Base-by-base conservation (phyloP, 768 basidiomycete species). In the Pluteus cervinus region DNA sequence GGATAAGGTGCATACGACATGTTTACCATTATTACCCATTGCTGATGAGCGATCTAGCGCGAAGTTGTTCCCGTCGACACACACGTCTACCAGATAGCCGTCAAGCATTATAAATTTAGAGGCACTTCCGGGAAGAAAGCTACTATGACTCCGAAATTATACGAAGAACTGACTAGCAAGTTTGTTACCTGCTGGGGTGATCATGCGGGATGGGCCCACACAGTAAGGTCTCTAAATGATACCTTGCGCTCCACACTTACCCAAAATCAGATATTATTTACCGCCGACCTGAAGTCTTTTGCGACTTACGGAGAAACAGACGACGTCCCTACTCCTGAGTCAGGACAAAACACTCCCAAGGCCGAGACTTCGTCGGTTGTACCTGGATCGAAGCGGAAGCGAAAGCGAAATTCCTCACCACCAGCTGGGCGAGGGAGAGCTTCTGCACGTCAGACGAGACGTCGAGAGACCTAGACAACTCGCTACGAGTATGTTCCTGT, bases 51-150 rank as follows among this genome's bases (percentile, higher is more conserved):
- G 5, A 30, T 29, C 15, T 48, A 94, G 89, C 71, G 65, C 50
- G 84, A 89, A 46, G 81, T 92, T 11, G 75, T 98, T 7, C 96
- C 96, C 3, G 87, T 99, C 36, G 96, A 99, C 54, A 96, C 93
- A 0, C 96, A 99, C 54, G 86, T 99, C 20, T 69, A 85, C 45
- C 90, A 94, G 53, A 92, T 97, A 37, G 87, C 88, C 7, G 61
- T 71, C 16, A 89, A 85, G 52, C 66, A 86, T 50, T 88, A 90
- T 49, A 81, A 81, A 1, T 50, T 88, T 8, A 76, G 74, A 47
- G 65, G 69, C 5, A 50, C 62, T 0, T 51, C 55, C 21, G 43
- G 49, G 16, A 60, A 60, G 17, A 84, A 84, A 51, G 53, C 66
- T 3, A 63, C 59, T 23, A 85, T 93, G 80, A 81, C 79, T 0